Evolutionary conservation across 176 grass and related monocot genomes (phyloP).

Genomic region (Rhipidocladum racemiflorum): DNA sequence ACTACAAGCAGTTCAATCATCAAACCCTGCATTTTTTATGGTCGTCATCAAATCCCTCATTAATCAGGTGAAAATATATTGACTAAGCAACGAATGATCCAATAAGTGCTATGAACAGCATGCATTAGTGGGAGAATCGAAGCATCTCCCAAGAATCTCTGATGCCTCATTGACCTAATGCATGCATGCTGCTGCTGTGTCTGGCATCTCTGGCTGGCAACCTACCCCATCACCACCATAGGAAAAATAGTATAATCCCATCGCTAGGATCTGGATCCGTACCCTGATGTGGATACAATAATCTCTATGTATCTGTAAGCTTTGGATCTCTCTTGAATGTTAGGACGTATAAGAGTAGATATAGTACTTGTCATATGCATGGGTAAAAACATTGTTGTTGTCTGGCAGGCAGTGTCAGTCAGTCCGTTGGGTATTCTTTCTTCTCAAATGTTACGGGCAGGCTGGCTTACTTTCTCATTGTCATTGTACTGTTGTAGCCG

Average conservation of each 20-base stretch:
- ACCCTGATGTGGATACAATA: neutral
- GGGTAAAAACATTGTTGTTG: neutral
- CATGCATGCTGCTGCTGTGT: neutral
- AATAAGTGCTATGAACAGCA: neutral
- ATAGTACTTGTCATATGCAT: neutral
- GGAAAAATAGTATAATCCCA: neutral
- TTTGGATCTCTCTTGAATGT: neutral
- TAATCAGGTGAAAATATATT: neutral
- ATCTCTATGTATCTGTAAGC: neutral
- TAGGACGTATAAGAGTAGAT: neutral
- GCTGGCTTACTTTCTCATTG: neutral
- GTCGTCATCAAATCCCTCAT: neutral
- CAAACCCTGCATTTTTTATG: neutral
- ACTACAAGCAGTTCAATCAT: neutral
- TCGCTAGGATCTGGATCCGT: neutral
- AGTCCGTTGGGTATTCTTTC: neutral
- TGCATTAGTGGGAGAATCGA: neutral
- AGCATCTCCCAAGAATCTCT: neutral
- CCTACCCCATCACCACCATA: neutral
- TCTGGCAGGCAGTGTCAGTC: neutral
- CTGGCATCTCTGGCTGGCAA: neutral
- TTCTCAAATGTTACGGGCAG: neutral
- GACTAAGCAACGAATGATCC: neutral
- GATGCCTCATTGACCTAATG: neutral
- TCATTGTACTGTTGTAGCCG: neutral